Base-by-base conservation (phyloP, 768 basidiomycete species). In the Aureoboletus auriporus region DNA sequence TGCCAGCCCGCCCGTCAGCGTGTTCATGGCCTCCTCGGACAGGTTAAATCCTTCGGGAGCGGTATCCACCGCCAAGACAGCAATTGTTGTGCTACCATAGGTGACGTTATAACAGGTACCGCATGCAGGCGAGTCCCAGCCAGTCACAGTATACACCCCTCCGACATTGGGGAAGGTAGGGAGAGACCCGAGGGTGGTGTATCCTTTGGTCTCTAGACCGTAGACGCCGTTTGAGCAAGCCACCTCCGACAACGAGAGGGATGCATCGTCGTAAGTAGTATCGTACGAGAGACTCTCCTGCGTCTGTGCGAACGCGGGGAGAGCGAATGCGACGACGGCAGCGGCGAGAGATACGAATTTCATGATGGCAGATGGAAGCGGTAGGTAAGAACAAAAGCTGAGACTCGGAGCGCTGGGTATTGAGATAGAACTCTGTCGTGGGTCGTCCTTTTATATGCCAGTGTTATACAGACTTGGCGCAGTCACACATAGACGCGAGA, bases 11-110 rank as follows among this genome's bases (percentile, higher is more conserved):
- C 67, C 64, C 12, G 82, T 83, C 50, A 83, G 59, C 12, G 55
- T 56, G 51, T 83, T 74, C 79, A 83, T 77, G 16, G 81, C 79
- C 17, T 56, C 63, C 52, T 73, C 56, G 0, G 78, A 73, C 26
- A 83, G 61, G 46, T 76, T 79, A 54, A 79, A 81, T 6, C 71
- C 74, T 0, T 51, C 51, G 1, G 3, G n/a, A 10, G 57, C 53
- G 12, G 39, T 37, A 38, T 70, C 71, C 6, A 71, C 57, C 5
- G 67, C 70, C 45, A 65, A 47, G 5, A 61, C 39, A 13, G 12
- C 1, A 33, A 71, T 29, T 1, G 53, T 58, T 4, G 4, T 53
- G 30, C n/a, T 39, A 4, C 39, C 44, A 34, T 65, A 69, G 4
- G 63, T 69, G 46, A 70, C 33, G 1, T 55, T 3, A 43, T 64